Evolutionary conservation across 805 yeast species (phyloP).

Genomic region (Wickerhamomyces xylosicus): DNA sequence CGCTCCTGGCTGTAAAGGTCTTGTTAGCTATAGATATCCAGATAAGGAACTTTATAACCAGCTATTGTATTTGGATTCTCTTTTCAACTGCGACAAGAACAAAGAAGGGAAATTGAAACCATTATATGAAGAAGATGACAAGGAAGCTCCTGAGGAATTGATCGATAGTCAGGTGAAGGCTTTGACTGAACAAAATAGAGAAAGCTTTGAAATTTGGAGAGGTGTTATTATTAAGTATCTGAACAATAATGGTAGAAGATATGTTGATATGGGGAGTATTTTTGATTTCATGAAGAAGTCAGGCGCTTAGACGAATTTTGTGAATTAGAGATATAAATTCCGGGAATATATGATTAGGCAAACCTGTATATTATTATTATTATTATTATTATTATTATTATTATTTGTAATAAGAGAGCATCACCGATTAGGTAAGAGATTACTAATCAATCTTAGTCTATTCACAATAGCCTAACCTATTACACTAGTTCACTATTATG

Average conservation of each 20-base stretch:
- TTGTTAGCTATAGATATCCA: constrained; percentile 64
- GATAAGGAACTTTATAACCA: constrained; percentile 84
- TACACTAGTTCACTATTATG: too few relatives aligned
- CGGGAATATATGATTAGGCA: background rate
- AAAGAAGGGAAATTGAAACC: constrained; percentile 48
- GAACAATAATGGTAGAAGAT: constrained; percentile 77
- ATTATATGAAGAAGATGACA: constrained; percentile 28
- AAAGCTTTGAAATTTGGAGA: constrained; percentile 39
- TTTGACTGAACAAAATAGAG: constrained; percentile 70
- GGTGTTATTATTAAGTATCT: constrained; percentile 64
- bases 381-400: too few relatives aligned
- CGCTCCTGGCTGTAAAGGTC: constrained; percentile 53
- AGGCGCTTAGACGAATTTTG: too few relatives aligned
- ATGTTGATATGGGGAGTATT: constrained; percentile 76
- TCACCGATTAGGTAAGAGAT: too few relatives aligned
- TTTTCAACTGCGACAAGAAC: constrained; percentile 78
- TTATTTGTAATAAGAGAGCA: too few relatives aligned
- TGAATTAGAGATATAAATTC: too few relatives aligned
- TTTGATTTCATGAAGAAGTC: constrained; percentile 44
- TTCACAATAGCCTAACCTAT: too few relatives aligned
- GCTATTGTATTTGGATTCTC: constrained; percentile 61
- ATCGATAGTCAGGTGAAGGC: constrained; percentile 53
- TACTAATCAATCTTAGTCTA: too few relatives aligned
- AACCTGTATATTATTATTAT: too few relatives aligned
- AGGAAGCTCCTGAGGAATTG: constrained; percentile 22